Conservation (phyloP, 2,329 filamentous ascomycete genomes). For the Penicillium sp. region DNA sequence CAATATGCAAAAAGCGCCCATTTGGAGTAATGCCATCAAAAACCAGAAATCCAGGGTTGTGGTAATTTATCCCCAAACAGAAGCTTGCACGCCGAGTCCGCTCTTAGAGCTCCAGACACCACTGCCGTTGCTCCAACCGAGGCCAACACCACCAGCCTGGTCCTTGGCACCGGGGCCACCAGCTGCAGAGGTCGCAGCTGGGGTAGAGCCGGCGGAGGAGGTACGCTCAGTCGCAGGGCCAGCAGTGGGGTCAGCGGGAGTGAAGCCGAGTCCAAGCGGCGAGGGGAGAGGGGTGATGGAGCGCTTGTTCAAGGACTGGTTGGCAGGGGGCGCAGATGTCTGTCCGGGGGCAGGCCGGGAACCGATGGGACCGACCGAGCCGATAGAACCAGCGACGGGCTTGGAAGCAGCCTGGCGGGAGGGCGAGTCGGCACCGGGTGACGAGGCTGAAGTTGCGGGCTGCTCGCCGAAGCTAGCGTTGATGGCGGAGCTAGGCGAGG, state of each 20-base stretch:
- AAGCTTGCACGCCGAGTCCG: constrained; percentile 80
- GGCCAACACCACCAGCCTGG: constrained; percentile 43
- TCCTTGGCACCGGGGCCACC: constrained; percentile 37
- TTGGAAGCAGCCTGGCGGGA: constrained; percentile 61
- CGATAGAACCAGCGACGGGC: constrained; percentile 51
- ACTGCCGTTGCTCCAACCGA: constrained; percentile 75
- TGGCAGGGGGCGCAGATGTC: constrained; percentile 46
- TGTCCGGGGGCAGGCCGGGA: constrained; percentile 71
- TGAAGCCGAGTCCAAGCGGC: constrained; percentile 74
- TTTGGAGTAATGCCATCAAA: not conserved
- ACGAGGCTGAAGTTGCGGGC: constrained; percentile 77
- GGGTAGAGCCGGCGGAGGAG: constrained; percentile 60
- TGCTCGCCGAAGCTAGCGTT: constrained; percentile 56
- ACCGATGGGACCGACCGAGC: constrained; percentile 84
- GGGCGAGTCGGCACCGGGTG: constrained; percentile 70
- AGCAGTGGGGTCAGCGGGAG: constrained; percentile 48
- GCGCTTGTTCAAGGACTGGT: constrained; percentile 69
- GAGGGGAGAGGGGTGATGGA: constrained; percentile 89
- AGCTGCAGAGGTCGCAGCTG: constrained; percentile 48
- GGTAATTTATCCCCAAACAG: constrained; percentile 78
- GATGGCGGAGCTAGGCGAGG: constrained; percentile 61
- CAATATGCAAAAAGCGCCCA: constrained; percentile 15
- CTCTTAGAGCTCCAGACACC: constrained; percentile 84
- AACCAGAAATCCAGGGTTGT: not conserved
- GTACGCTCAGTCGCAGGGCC: constrained; percentile 50